Evolutionary conservation across 495 filamentous ascomycete species (phyloP).

Genomic region (Neurospora sp.): DNA sequence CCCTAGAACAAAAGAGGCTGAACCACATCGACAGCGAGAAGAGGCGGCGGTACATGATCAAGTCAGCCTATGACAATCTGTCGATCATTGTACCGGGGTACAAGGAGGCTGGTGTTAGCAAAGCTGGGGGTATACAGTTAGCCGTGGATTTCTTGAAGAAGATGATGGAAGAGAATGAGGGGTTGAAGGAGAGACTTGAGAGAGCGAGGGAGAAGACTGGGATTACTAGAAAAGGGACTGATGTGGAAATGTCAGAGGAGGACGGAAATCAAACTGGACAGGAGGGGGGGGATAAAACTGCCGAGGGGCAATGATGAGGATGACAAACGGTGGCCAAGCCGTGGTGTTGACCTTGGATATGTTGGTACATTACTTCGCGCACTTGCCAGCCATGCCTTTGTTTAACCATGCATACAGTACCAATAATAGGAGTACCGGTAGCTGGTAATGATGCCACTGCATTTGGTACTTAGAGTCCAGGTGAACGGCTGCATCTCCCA

Average conservation of each 20-base stretch:
- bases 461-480: neutral
- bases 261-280: neutral
- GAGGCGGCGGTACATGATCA: constrained; percentile 70
- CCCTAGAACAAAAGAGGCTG: constrained; percentile 71
- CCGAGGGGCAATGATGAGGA: neutral
- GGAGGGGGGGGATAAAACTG: neutral
- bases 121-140: constrained; percentile 63
- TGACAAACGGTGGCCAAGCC: neutral
- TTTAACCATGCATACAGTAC: neutral
- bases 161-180: constrained; percentile 55
- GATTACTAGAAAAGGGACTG: neutral
- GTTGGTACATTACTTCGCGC: neutral
- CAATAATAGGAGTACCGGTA: neutral
- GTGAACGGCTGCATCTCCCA: neutral
- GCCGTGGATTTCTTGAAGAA: constrained; percentile 66
- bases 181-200: constrained; percentile 35
- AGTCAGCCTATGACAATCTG: constrained; percentile 66
- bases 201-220: neutral
- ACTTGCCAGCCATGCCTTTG: neutral
- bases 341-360: neutral
- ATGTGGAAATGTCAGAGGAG: neutral
- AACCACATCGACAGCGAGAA: constrained; percentile 89
- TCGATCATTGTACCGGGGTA: constrained; percentile 62
- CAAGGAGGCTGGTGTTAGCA: constrained; percentile 60
- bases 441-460: neutral